These are phyloP conservation scores for Fonsecaea multimorphosa DNA, from an alignment of 2,329 filamentous ascomycete species.

Conservation along the genomic window DNA sequence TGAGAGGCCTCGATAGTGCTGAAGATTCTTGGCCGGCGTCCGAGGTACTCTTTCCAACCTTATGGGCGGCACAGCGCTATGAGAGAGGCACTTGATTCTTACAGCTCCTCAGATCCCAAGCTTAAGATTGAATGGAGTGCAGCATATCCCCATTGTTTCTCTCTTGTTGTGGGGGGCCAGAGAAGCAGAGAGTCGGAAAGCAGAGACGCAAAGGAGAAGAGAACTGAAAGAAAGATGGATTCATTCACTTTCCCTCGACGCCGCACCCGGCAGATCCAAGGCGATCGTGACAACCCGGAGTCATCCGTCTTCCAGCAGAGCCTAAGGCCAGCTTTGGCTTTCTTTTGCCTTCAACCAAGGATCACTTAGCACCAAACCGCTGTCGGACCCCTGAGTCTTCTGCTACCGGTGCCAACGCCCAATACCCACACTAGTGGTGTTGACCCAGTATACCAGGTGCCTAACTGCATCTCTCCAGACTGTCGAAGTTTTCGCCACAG, in stretches of 20 bases:
- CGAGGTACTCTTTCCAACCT: background rate
- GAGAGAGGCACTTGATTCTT: background rate
- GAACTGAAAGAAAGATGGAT: background rate
- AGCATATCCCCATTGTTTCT: background rate
- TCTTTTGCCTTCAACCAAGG: background rate
- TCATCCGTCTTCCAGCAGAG: background rate
- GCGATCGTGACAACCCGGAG: background rate
- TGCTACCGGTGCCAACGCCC: background rate
- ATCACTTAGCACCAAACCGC: background rate
- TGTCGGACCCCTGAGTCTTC: background rate
- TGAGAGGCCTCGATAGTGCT: background rate
- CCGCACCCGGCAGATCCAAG: background rate
- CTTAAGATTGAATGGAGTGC: background rate
- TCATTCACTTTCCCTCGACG: background rate
- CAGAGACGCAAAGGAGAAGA: background rate
- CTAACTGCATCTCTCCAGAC: background rate
- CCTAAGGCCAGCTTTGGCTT: background rate
- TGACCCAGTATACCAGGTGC: background rate
- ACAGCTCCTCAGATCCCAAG: background rate
- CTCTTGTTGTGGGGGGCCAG: background rate
- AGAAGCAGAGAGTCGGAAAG: no score
- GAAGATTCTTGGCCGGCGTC: background rate
- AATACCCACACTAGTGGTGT: background rate
- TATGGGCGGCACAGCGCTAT: background rate
- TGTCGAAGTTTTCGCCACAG: background rate